Base-by-base conservation (phyloP, 2,329 filamentous ascomycete species). In the Chalaropsis thielavioides region DNA sequence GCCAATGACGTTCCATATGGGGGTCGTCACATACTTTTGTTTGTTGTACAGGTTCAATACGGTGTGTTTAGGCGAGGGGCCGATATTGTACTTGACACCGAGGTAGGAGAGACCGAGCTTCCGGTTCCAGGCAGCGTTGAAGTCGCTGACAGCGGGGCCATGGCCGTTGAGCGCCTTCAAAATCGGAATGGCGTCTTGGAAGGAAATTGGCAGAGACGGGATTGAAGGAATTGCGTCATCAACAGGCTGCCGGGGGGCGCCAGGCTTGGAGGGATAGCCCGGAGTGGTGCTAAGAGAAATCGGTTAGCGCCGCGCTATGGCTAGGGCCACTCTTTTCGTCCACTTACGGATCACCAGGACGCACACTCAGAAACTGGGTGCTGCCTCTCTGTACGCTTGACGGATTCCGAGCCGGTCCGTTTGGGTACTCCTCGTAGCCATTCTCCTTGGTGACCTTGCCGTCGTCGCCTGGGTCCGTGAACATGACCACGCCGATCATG, bases 351-450 rank as follows among this genome's bases (percentile, higher is more conserved):
- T 97, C 82, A 68, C 88, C 87, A 67, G 79, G 83, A 63, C 76
- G 80, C 69, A 80, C 78, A 78, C 87, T 90, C 67, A 96, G 75
- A 71, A 90, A 95, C 74, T 94, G 85, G 7, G 87, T 84, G 72
- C 90, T 96, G 68, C 92, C 92, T 69, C 92, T 81, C 76, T 97
- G 92, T 11, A 97, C 91, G 70, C 88, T 90, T 74, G 87, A 92
- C 2, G 91, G 90, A 70, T 97, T 85, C 66, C 92, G 83, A 0
- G 91, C 92, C 15, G 92, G 91, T 0, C 94, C 92, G 15, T 91
- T 79, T 0, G 92, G 92, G 72, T 97, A 97, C 0, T 83, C 73
- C 62, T 86, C 81, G 71, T 88, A 83, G 0, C 92, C 92, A 70
- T 95, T 90, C 72, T 84, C 83, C 68, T 92, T 90, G 0, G 89